Base-by-base conservation (phyloP, 257 asterid species). In the Capsicum rhomboideum region DNA sequence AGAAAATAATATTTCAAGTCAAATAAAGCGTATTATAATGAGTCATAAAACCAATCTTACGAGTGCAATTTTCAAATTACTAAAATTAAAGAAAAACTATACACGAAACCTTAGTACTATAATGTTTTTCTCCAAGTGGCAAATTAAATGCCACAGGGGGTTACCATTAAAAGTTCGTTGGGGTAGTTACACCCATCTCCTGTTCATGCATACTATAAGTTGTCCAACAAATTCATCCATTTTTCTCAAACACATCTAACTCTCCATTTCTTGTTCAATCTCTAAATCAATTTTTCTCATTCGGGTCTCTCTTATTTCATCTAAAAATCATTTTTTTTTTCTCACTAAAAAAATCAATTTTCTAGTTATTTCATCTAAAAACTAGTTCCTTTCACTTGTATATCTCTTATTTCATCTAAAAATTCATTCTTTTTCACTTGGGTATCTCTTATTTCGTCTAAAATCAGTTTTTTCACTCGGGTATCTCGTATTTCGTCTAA, bases 111-210 rank as follows among this genome's bases (percentile, higher is more conserved):
- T 59, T 26, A 21, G 52, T 84, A 23, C 6, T 72, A n/a, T 74
- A 23, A 31, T 13, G 4, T 23, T 23, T 46, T 77, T 20, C 54
- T 6, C 34, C 34, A 66, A 26, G 82, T 75, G 83, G 83, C 78
- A 61, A 29, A 59, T 84, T 84, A 29, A 84, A 84, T 77, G 86
- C 79, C 63, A 18, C 9, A 44, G 81, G 29, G 12, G 61, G 40
- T 44, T 3, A 55, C 34, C 59, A 83, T 75, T 83, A 74, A 83
- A 83, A 83, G 86, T 46, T 83, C 67, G 83, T 61, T 77, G 86
- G 68, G 78, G 86, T 75, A 78, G 83, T 75, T 83, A 83, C 68
- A 83, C 80, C 86, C 40, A 8, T 58, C 83, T 23, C 3, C 14
- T 56, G 13, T 29, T 59, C 82, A 42, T 50, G 82, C 86, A 72